These are phyloP conservation scores for Lagerstroemia speciosa DNA, from an alignment of 345 rosid genomes.

Conservation along the genomic window DNA sequence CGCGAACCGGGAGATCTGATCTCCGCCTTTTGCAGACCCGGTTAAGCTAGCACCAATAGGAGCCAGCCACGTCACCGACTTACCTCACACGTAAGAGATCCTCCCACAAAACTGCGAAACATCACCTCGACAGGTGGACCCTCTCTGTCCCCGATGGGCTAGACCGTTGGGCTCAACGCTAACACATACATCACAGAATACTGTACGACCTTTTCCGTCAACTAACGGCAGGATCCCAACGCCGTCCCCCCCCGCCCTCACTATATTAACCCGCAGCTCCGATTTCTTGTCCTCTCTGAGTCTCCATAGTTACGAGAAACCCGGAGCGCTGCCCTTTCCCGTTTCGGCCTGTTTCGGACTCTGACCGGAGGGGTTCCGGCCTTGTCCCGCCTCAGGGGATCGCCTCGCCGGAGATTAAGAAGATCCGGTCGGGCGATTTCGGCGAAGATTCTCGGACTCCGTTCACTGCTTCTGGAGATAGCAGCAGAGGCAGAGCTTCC, in stretches of 20 bases:
- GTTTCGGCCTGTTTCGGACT: background rate
- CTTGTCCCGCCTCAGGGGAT: background rate
- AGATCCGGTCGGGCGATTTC: background rate
- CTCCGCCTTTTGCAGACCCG: background rate
- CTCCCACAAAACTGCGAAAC: conserved; percentile 14
- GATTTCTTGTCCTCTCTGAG: conserved; percentile 20
- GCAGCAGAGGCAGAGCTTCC: background rate
- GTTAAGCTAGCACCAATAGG: conserved; percentile 10
- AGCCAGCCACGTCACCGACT: conserved; percentile 27
- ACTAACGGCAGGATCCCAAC: conserved; percentile 28
- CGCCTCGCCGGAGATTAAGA: background rate
- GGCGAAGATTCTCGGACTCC: background rate
- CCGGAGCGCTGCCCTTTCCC: conserved; percentile 22
- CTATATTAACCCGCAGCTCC: conserved; percentile 29
- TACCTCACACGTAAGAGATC: conserved; percentile 44
- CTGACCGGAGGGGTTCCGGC: background rate
- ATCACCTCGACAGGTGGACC: conserved; percentile 43
- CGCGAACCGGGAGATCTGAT: no score
- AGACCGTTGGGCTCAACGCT: conserved; percentile 18
- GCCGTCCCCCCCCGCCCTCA: conserved; percentile 23
- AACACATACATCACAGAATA: background rate
- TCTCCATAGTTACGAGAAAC: conserved; percentile 16
- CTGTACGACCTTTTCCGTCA: conserved; percentile 30
- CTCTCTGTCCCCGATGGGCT: conserved; percentile 35
- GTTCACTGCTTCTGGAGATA: background rate